phyloP scores from a whole-genome alignment of 2,329 filamentous ascomycete genomes.

The Raffaelea deltoideospora region DNA sequence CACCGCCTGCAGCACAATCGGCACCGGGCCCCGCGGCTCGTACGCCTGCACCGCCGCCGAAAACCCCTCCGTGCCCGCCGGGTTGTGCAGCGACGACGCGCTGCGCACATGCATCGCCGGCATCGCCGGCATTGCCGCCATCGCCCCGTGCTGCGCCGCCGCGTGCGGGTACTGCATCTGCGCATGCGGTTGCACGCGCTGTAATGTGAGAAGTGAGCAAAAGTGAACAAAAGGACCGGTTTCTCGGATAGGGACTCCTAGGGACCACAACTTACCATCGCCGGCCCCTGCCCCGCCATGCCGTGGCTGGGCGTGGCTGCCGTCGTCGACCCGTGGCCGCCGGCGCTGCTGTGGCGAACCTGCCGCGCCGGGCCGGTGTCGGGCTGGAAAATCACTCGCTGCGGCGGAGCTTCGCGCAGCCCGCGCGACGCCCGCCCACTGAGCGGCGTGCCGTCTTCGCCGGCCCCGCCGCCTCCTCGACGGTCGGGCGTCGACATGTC shows the following conservation, averaged over 20 bases:
- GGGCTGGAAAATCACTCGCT: slow-evolving; percentile 72
- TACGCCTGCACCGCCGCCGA: slow-evolving; percentile 52
- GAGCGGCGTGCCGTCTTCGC: slow-evolving; percentile 29
- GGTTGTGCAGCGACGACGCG: slow-evolving; percentile 33
- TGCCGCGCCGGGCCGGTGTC: slow-evolving; percentile 53
- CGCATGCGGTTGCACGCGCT: slow-evolving; percentile 8
- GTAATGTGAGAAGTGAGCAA: too few species aligned
- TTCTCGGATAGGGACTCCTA: too few species aligned
- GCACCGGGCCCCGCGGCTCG: slow-evolving; percentile 46
- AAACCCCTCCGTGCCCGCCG: slow-evolving; percentile 37
- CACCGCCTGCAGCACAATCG: slow-evolving; percentile 55
- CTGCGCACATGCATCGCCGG: slow-evolving; percentile 20
- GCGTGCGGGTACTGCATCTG: background rate
- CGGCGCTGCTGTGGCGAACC: slow-evolving; percentile 39
- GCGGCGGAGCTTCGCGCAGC: slow-evolving; percentile 68
- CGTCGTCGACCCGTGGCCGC: slow-evolving; percentile 14
- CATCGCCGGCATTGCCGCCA: too few species aligned
- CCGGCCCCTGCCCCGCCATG: slow-evolving; percentile 2
- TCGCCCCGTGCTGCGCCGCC: too few species aligned
- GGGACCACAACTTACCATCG: too few species aligned
- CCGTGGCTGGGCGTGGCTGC: slow-evolving; percentile 13
- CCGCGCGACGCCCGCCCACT: slow-evolving; percentile 47
- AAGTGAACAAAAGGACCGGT: too few species aligned
- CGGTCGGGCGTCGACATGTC: slow-evolving; percentile 41
- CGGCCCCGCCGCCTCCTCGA: too few species aligned